Evolutionary conservation across 371 early-diverging fungal genomes (phyloP), one percentile per base, ranked within the genome.

Genomic region (Zychaea mexicana): DNA sequence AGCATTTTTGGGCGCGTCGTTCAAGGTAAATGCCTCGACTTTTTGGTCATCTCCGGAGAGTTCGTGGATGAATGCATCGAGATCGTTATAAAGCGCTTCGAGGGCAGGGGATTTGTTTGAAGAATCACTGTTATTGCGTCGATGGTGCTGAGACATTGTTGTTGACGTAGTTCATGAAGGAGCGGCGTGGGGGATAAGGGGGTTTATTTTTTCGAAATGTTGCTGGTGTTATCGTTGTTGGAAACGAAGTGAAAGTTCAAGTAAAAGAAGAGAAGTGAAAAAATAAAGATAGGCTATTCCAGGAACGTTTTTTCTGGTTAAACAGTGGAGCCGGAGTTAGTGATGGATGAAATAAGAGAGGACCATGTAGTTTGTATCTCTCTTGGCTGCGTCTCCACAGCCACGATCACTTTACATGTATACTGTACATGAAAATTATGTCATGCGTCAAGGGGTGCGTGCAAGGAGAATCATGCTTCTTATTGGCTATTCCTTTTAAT

Each of bases 31-130:
- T 22, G 49, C 19, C 24, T 24, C 49, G 0, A 42, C n/a, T 42
- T 42, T 42, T 49, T 22, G 10, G 13, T 32, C 61, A 52, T 66
- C 62, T 53, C 61, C 67, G 15, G 63, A 52, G 15, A 67, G 63
- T 36, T 67, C 68, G 45, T 63, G 38, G 47, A 67, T 67, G 46
- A 67, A 67, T 9, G 68, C 58, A 59, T 67, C 68, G 15, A 67
- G 33, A 33, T 67, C 68, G 30, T 67, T 57, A 38, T 67, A 67
- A 17, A 67, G 49, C 12, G 62, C 68, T 26, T 67, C 68, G 12
- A 67, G 55, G 22, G 42, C 62, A 45, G 68, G 68, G 7, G 68
- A 58, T 59, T 57, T 45, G 52, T 57, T 52, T 13, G 59, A 42
- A 17, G 58, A 59, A 21, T 59, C 65, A 13, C 32, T 49, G 19